Evolutionary conservation across 208 protist species (phyloP).

Genomic region (Leishmania martiniquensis): DNA sequence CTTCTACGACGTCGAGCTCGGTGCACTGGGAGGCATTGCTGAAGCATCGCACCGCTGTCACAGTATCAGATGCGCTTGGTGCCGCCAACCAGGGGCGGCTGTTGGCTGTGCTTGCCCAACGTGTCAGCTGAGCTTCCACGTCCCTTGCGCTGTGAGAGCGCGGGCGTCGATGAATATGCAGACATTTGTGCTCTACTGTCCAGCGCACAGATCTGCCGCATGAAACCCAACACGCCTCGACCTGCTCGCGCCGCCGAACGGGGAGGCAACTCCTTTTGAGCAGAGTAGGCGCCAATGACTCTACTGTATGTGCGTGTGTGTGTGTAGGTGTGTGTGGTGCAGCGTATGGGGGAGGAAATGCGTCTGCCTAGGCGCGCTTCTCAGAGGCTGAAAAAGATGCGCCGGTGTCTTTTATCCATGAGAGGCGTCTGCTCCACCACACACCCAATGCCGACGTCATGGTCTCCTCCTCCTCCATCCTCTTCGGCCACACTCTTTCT

Average conservation of each 20-base stretch:
- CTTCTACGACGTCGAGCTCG: conserved; percentile 45
- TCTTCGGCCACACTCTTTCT: not conserved
- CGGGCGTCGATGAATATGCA: conserved; percentile 21
- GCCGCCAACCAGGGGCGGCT: conserved; percentile 45
- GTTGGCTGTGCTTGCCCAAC: conserved; percentile 42
- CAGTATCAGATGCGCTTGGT: conserved; percentile 57
- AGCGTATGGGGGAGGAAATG: not conserved
- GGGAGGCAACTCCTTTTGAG: not conserved
- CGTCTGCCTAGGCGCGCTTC: not conserved
- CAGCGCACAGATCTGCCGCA: conserved; percentile 5
- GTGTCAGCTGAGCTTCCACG: conserved; percentile 63
- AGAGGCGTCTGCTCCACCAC: too few relatives aligned
- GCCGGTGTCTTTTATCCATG: not conserved
- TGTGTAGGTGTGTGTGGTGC: not conserved
- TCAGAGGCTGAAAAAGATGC: not conserved
- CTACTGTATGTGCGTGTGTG: not conserved
- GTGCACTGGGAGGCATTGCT: conserved; percentile 31
- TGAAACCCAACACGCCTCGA: not conserved
- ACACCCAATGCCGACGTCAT: not conserved
- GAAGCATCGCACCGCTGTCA: conserved; percentile 33
- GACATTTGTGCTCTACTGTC: conserved; percentile 28
- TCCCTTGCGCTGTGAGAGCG: conserved; percentile 52
- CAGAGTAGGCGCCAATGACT: not conserved
- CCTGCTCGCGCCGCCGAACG: too few relatives aligned
- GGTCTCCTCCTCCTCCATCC: not conserved